Percentiles rank a stretch among this genome's conserved stretches.
These are phyloP conservation scores for Bacidia rubella DNA, from an alignment of 495 filamentous ascomycete species.

Conservation along the genomic window DNA sequence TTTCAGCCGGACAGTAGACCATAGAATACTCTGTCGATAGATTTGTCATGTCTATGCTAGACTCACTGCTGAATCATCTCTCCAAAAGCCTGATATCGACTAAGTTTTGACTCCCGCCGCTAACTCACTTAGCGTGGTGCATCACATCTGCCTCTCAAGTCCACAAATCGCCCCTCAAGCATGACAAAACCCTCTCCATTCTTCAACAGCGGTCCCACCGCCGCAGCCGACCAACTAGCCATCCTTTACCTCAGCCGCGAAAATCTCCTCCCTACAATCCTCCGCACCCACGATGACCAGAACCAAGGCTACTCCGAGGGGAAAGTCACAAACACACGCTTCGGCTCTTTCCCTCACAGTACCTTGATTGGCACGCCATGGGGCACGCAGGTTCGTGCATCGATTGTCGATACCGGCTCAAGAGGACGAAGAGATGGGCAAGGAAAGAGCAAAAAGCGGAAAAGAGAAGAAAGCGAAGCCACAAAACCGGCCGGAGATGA, in stretches of 20 bases:
- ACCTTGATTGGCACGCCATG: slow-evolving; percentile 72
- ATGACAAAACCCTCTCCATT: slow-evolving; percentile 44
- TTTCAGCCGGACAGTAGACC: no score
- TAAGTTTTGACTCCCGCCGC: no score
- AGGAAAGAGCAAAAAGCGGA: slow-evolving; percentile 37
- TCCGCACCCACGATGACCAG: slow-evolving; percentile 44
- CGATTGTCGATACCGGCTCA: slow-evolving; percentile 79
- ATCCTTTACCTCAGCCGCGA: slow-evolving; percentile 79
- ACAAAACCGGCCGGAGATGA: slow-evolving; percentile 17
- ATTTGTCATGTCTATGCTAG: no score
- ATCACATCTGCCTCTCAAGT: not conserved
- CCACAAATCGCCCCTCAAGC: not conserved
- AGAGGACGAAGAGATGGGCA: slow-evolving; percentile 42
- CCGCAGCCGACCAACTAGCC: slow-evolving; percentile 46
- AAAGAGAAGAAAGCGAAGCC: slow-evolving; percentile 30
- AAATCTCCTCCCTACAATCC: slow-evolving; percentile 58
- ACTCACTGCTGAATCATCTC: no score
- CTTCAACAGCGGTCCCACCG: slow-evolving; percentile 44
- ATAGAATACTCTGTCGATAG: no score
- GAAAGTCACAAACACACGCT: slow-evolving; percentile 80
- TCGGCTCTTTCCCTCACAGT: slow-evolving; percentile 86
- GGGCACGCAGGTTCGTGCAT: slow-evolving; percentile 83
- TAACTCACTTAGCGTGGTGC: no score
- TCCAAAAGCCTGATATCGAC: no score
- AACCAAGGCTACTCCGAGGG: slow-evolving; percentile 65